Percentiles rank a stretch among this genome's conserved stretches.
phyloP scores from a whole-genome alignment of 495 filamentous ascomycete genomes.

The Talaromyces stipitatus region DNA sequence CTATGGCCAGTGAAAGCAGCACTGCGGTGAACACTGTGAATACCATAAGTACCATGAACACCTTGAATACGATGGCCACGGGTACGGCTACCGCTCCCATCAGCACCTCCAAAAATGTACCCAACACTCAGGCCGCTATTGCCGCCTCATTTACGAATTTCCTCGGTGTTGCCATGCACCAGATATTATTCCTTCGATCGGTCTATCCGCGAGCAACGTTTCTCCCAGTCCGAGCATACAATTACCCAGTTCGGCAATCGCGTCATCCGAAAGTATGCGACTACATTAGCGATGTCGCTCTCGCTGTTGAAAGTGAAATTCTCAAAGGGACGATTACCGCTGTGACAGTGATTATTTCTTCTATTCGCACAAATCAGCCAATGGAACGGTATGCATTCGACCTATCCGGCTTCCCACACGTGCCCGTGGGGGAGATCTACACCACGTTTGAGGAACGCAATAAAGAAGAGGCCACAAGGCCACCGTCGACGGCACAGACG shows the following conservation, averaged over 20 bases:
- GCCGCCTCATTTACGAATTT: constrained; percentile 55
- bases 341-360: constrained; percentile 71
- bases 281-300: constrained; percentile 81
- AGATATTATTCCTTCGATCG: constrained; percentile 78
- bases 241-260: constrained; percentile 80
- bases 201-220: constrained; percentile 82
- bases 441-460: constrained; percentile 44
- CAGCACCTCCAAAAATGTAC: constrained; percentile 35
- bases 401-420: constrained; percentile 63
- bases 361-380: constrained; percentile 40
- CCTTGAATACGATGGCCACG: constrained; percentile 28
- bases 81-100: constrained; percentile 34
- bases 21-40: constrained; percentile 21
- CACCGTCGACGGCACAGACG: constrained; percentile 26
- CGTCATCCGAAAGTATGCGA: constrained; percentile 85
- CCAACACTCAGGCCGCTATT: constrained; percentile 39
- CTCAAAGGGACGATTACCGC: constrained; percentile 59
- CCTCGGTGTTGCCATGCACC: constrained; percentile 84
- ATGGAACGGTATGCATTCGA: constrained; percentile 88
- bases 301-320: constrained; percentile 68
- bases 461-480: constrained; percentile 35
- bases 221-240: constrained; percentile 74
- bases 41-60: constrained; percentile 12
- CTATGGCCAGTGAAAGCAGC: constrained; percentile 43
- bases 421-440: constrained; percentile 42